These are phyloP conservation scores for Cajanus cajan DNA, from an alignment of 306 rosid genomes.

Conservation along the genomic window DNA sequence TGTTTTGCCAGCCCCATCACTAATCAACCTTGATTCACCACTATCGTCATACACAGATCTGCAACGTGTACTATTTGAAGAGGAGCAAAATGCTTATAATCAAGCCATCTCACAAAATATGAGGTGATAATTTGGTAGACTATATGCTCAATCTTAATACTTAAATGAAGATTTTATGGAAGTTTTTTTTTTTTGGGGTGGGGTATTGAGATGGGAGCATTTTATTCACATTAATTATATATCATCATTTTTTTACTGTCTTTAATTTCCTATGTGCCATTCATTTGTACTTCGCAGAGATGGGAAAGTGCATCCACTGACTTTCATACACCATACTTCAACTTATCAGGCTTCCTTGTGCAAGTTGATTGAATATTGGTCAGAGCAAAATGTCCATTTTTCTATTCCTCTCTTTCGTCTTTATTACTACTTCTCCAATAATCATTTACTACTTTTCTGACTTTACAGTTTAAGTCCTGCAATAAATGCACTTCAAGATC, in stretches of 20 bases:
- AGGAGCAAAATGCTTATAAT: constrained; percentile 90
- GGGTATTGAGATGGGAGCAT: constrained; percentile 25
- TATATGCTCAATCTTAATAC: constrained; percentile 16
- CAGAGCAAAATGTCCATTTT: constrained; percentile 37
- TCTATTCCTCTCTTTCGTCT: neutral
- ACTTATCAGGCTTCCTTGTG: constrained; percentile 98
- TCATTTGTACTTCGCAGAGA: constrained; percentile 60
- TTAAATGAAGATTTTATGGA: constrained; percentile 7
- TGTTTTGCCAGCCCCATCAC: constrained; percentile 69
- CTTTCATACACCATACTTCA: constrained; percentile 89
- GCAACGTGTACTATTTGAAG: constrained; percentile 84
- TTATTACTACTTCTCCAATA: neutral
- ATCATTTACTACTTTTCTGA: constrained; percentile 24
- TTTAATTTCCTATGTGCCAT: constrained; percentile 24
- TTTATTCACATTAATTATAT: neutral
- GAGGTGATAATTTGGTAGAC: constrained; percentile 54
- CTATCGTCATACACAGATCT: constrained; percentile 75
- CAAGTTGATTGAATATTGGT: constrained; percentile 98
- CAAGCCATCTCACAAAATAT: constrained; percentile 77
- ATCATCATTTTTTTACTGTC: constrained; percentile 16
- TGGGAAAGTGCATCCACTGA: constrained; percentile 88
- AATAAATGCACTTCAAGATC: constrained; percentile 82
- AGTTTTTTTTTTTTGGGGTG: constrained; percentile 6
- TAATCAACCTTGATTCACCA: constrained; percentile 71
- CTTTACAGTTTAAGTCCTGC: constrained; percentile 92